Conservation (phyloP, 2,329 filamentous ascomycete species). For the Dactylonectria estremocensis region DNA sequence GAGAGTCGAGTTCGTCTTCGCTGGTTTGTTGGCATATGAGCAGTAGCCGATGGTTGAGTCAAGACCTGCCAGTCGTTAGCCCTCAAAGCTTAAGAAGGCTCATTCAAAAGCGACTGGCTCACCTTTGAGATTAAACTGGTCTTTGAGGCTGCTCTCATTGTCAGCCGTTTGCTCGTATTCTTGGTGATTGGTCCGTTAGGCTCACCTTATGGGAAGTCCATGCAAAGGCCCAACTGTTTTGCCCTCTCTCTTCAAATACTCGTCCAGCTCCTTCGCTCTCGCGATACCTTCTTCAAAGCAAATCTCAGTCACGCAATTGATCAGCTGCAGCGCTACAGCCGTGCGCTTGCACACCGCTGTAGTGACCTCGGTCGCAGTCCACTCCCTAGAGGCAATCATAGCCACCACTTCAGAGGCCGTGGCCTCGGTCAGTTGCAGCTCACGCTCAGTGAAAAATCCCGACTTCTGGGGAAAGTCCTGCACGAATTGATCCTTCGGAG, state of each 20-base stretch:
- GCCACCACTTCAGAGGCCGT: constrained; percentile 4
- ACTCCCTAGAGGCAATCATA: constrained; percentile 5
- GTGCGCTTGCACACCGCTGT: constrained; percentile 28
- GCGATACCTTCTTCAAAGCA: constrained; percentile 20
- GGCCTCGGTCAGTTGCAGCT: constrained; percentile 3
- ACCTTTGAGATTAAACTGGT: constrained; percentile 13
- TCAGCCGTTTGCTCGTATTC: constrained; percentile 5
- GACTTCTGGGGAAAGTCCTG: constrained; percentile 4
- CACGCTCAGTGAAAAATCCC: constrained; percentile 1
- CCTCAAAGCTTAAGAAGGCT: not conserved
- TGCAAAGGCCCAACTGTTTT: constrained; percentile 24
- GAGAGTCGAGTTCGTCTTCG: constrained; percentile 1
- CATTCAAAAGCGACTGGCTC: constrained; percentile 10
- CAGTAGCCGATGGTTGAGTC: constrained; percentile 11
- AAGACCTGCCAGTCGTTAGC: constrained; percentile 4
- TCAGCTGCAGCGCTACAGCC: constrained; percentile 38
- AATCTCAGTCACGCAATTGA: constrained; percentile 27
- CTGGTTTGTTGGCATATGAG: constrained; percentile 4
- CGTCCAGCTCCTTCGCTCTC: constrained; percentile 17
- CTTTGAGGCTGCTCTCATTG: constrained; percentile 4
- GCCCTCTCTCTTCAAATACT: constrained; percentile 19
- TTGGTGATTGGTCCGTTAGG: not conserved
- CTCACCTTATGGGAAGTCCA: constrained; percentile 17
- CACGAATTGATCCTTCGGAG: constrained; percentile 1
- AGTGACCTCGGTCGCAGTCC: constrained; percentile 12